phyloP scores from a whole-genome alignment of 2,329 filamentous ascomycete species.

The Microsporum canis region DNA sequence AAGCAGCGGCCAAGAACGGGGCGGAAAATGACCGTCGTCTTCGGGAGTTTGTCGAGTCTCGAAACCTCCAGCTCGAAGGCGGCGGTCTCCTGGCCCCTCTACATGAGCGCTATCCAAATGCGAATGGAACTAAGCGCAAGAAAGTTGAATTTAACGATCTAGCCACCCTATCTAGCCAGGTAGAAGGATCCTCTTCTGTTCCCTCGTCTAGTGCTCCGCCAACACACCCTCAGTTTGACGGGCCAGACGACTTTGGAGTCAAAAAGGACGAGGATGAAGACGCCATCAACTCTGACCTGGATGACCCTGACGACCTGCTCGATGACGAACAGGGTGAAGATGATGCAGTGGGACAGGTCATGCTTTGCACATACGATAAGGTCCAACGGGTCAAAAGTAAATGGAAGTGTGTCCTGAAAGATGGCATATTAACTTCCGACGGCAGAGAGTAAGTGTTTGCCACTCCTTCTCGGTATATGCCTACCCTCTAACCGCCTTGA shows the following conservation, averaged over 20 bases:
- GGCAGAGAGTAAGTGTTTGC: slow-evolving; percentile 62
- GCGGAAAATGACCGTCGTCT: slow-evolving; percentile 31
- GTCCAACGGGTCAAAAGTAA: slow-evolving; percentile 99
- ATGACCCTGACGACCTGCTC: slow-evolving; percentile 79
- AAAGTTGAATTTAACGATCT: slow-evolving; percentile 9
- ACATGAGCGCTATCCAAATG: slow-evolving; percentile 25
- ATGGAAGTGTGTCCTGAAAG: slow-evolving; percentile 98
- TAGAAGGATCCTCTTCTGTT: not conserved
- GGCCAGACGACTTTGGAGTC: slow-evolving; percentile 38
- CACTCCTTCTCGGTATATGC: not conserved
- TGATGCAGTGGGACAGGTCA: slow-evolving; percentile 73
- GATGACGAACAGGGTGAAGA: slow-evolving; percentile 81
- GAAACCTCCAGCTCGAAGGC: slow-evolving; percentile 34
- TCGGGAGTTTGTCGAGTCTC: slow-evolving; percentile 32
- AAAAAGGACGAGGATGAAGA: slow-evolving; percentile 62
- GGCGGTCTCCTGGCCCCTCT: slow-evolving; percentile 37
- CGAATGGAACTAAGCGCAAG: slow-evolving; percentile 32
- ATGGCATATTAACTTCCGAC: slow-evolving; percentile 85
- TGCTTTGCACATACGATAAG: slow-evolving; percentile 99
- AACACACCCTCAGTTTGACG: slow-evolving; percentile 45
- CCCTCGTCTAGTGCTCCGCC: slow-evolving; percentile 10
- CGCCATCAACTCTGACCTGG: slow-evolving; percentile 95
- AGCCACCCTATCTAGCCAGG: slow-evolving; percentile 1
- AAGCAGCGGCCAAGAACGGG: slow-evolving; percentile 27
- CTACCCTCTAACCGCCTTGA: slow-evolving; percentile 1